Percentiles rank a stretch among this genome's conserved stretches.
Evolutionary conservation across 352 stramenopile species (phyloP).

Genomic region (Elongisporangium anandrum): DNA sequence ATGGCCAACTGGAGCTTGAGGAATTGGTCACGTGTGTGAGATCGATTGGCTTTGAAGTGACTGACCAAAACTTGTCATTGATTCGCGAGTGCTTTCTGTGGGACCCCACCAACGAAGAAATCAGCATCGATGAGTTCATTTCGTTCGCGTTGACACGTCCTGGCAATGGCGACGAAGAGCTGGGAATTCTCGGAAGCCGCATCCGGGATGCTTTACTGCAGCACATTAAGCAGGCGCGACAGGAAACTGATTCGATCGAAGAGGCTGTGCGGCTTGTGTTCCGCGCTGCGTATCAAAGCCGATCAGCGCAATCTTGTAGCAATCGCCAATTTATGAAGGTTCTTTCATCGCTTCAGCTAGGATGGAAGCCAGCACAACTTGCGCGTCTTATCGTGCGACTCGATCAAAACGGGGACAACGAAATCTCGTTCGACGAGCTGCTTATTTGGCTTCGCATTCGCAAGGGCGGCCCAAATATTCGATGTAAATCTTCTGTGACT

Average conservation of each 20-base stretch:
- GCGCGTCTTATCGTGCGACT: constrained; percentile 47
- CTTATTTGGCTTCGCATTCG: constrained; percentile 56
- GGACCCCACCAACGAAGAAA: constrained; percentile 19
- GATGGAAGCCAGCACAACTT: constrained; percentile 36
- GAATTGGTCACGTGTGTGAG: constrained; percentile 50
- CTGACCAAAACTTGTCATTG: constrained; percentile 31
- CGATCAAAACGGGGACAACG: constrained; percentile 44
- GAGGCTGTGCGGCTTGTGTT: constrained; percentile 60
- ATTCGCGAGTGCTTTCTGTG: constrained; percentile 52
- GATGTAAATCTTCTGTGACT: background rate
- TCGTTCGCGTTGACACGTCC: constrained; percentile 54
- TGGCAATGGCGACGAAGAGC: constrained; percentile 18
- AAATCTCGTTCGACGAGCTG: constrained; percentile 68
- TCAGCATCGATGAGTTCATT: constrained; percentile 69
- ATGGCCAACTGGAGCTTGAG: constrained; percentile 45
- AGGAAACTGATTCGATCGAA: constrained; percentile 32
- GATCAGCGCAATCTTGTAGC: constrained; percentile 14
- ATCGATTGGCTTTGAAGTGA: constrained; percentile 42
- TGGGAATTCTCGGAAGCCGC: constrained; percentile 45
- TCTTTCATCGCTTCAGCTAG: constrained; percentile 34
- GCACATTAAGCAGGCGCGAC: constrained; percentile 24
- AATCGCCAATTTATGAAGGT: constrained; percentile 30
- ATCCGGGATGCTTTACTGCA: constrained; percentile 44
- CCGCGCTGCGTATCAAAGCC: constrained; percentile 28
- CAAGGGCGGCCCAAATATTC: background rate